phyloP scores from a whole-genome alignment of 2,329 filamentous ascomycete species.

The Neofusicoccum cordaticola region DNA sequence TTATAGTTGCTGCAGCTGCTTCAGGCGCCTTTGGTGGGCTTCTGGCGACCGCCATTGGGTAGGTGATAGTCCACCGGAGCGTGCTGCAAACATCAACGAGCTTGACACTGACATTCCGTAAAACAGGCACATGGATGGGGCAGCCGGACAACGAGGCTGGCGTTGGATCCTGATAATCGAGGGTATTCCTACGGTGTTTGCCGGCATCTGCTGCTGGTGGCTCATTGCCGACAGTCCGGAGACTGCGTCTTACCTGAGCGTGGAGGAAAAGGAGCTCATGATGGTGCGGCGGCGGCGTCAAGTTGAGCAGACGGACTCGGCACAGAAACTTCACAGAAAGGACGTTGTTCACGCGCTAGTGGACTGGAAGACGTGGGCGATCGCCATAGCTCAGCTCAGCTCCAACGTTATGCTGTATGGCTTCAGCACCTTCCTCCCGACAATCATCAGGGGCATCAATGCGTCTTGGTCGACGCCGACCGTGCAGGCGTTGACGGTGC shows the following conservation, averaged over 20 bases:
- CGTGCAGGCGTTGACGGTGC: constrained; percentile 73
- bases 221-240: constrained; percentile 65
- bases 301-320: constrained; percentile 47
- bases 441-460: constrained; percentile 70
- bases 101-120: constrained; percentile 53
- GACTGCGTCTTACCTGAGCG: constrained; percentile 59
- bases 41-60: constrained; percentile 59
- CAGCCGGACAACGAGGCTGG: no score
- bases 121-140: neutral
- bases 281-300: constrained; percentile 49
- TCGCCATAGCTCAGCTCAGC: constrained; percentile 69
- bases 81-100: constrained; percentile 31
- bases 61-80: constrained; percentile 21
- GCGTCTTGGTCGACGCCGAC: constrained; percentile 59
- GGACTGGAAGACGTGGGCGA: constrained; percentile 75
- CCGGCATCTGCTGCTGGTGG: constrained; percentile 57
- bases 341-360: constrained; percentile 67
- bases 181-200: constrained; percentile 26
- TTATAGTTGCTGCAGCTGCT: constrained; percentile 69
- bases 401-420: constrained; percentile 76
- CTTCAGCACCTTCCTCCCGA: constrained; percentile 74
- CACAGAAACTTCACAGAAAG: constrained; percentile 55
- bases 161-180: no score
- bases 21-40: constrained; percentile 71
- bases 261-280: constrained; percentile 60